Conservation (phyloP, 768 basidiomycete species). For the Xerocomellus intermedius region DNA sequence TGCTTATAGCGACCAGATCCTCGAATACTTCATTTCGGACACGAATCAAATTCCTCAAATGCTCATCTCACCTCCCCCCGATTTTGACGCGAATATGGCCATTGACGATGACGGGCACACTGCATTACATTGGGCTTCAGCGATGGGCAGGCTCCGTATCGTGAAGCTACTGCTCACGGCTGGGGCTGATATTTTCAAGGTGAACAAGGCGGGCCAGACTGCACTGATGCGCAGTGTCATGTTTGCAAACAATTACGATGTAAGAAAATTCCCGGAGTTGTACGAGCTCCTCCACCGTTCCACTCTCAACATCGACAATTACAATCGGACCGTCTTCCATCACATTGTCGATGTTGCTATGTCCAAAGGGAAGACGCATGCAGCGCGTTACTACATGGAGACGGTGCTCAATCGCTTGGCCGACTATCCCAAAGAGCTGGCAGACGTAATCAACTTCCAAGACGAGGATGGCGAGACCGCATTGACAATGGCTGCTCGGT, state of each 20-base stretch:
- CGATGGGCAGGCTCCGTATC: conserved; percentile 96
- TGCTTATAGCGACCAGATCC: conserved; percentile 91
- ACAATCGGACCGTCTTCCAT: conserved; percentile 96
- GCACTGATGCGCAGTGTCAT: conserved; percentile 98
- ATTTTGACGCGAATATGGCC: conserved; percentile 93
- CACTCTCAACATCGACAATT: conserved; percentile 97
- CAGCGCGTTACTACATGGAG: conserved; percentile 98
- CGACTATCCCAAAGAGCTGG: conserved; percentile 93
- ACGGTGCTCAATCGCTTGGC: conserved; percentile 82
- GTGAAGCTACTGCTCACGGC: conserved; percentile 92
- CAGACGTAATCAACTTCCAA: conserved; percentile 98
- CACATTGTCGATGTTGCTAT: conserved; percentile 97
- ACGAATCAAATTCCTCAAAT: conserved; percentile 86
- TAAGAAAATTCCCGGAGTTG: conserved; percentile 96
- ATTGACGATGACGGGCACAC: conserved; percentile 99
- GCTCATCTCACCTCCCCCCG: conserved; percentile 81
- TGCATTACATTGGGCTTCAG: conserved; percentile 96
- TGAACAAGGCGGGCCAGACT: conserved; percentile 95
- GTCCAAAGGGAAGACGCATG: conserved; percentile 96
- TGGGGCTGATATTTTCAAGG: conserved; percentile 95
- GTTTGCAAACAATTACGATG: conserved; percentile 99
- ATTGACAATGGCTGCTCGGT: conserved; percentile 92
- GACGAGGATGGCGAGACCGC: conserved; percentile 99
- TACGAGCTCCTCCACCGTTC: conserved; percentile 97
- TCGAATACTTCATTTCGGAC: conserved; percentile 99